Conservation (phyloP, 1,284 basidiomycete species). For the Mrakiaceae sp. region DNA sequence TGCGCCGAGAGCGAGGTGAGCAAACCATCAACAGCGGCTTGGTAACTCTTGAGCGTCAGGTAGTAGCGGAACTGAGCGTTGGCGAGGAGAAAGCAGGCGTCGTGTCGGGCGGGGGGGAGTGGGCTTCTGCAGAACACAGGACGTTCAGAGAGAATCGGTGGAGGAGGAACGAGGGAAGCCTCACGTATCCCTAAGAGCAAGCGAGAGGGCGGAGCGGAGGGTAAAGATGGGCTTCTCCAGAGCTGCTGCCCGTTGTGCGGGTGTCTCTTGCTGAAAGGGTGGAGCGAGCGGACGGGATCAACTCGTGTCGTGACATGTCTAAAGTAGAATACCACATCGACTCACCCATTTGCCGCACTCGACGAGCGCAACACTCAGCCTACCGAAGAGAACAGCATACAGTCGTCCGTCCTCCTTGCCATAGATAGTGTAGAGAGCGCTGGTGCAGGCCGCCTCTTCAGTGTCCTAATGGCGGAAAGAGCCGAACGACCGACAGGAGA, state of each 20-base stretch:
- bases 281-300: too few relatives aligned
- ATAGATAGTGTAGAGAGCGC: slow-evolving; percentile 5
- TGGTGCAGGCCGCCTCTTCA: background rate
- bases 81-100: slow-evolving; percentile 9
- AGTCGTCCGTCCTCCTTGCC: background rate
- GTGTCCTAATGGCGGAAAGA: background rate
- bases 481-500: background rate
- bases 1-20: slow-evolving; percentile 6
- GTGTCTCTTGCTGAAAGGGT: too few relatives aligned
- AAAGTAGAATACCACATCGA: too few relatives aligned
- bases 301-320: too few relatives aligned
- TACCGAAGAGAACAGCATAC: slow-evolving; percentile 8
- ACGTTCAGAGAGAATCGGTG: background rate
- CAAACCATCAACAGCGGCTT: slow-evolving; percentile 10
- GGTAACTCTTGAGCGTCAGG: slow-evolving; percentile 8
- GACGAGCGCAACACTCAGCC: background rate
- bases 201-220: background rate
- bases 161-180: background rate
- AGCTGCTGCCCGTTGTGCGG: too few relatives aligned
- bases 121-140: background rate
- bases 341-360: too few relatives aligned
- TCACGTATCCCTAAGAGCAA: background rate
- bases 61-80: slow-evolving; percentile 7
- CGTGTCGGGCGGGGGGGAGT: background rate
- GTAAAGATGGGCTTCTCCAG: too few relatives aligned